These are phyloP conservation scores for Abrus precatorius DNA, from an alignment of 306 rosid genomes.

Conservation along the genomic window DNA sequence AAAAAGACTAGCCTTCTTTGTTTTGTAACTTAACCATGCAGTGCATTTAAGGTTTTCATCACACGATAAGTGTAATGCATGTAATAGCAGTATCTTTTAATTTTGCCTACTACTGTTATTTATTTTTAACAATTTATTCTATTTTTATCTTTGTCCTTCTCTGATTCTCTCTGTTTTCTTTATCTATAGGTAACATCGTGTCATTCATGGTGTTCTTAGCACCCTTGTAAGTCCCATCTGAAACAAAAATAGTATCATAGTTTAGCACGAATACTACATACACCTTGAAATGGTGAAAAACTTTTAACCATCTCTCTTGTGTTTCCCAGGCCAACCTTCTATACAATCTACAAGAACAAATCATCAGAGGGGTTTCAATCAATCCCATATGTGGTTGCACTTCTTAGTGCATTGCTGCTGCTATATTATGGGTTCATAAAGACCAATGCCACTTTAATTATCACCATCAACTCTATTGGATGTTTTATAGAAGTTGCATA, in stretches of 20 bases:
- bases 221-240: slow-evolving; percentile 66
- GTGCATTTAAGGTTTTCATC: slow-evolving; percentile 23
- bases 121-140: background rate
- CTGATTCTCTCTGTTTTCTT: slow-evolving; percentile 33
- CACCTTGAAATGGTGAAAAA: slow-evolving; percentile 4
- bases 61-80: background rate
- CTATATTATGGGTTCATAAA: slow-evolving; percentile 72
- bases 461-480: slow-evolving; percentile 73
- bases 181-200: slow-evolving; percentile 66
- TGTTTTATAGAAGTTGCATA: slow-evolving; percentile 61
- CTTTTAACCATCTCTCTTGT: background rate
- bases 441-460: slow-evolving; percentile 61
- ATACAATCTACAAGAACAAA: slow-evolving; percentile 69
- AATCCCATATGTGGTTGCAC: slow-evolving; percentile 73
- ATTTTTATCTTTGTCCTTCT: background rate
- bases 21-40: slow-evolving; percentile 30
- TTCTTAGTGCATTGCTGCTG: slow-evolving; percentile 68
- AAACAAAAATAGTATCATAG: slow-evolving; percentile 12
- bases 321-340: slow-evolving; percentile 70
- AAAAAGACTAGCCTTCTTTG: slow-evolving; percentile 18
- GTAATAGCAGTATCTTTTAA: background rate
- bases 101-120: background rate
- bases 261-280: background rate
- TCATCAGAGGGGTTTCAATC: slow-evolving; percentile 72
- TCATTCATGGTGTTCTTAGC: slow-evolving; percentile 77